phyloP scores from a whole-genome alignment of 176 grass and related monocot genomes.

The Elymus sibiricus region DNA sequence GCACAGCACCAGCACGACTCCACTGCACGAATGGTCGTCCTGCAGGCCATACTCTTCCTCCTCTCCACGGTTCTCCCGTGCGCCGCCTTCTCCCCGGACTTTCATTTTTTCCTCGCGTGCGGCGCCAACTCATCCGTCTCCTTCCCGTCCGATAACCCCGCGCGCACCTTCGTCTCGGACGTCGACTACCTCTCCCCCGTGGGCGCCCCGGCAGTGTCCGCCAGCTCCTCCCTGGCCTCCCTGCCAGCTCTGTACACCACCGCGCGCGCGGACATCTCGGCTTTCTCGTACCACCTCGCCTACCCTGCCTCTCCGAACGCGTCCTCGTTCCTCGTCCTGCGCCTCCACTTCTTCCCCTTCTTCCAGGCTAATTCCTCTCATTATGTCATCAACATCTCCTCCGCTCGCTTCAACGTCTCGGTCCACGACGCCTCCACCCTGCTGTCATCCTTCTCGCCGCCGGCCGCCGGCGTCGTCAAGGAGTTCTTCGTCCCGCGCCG shows the following conservation, averaged over 20 bases:
- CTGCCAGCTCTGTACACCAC: conserved; percentile 31
- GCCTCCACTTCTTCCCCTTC: conserved; percentile 79
- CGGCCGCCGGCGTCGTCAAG: conserved; percentile 30
- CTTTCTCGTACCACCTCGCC: conserved; percentile 34
- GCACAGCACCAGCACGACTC: not conserved
- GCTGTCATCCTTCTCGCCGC: conserved; percentile 35
- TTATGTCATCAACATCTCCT: not conserved
- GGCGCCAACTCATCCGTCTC: conserved; percentile 24
- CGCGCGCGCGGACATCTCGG: conserved; percentile 33
- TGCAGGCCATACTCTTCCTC: not conserved
- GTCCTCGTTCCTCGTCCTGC: conserved; percentile 42
- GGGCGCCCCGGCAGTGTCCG: not conserved
- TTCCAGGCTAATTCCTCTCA: not conserved
- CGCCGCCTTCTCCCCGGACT: not conserved
- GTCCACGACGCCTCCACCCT: conserved; percentile 30
- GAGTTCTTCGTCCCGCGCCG: conserved; percentile 59
- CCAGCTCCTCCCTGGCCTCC: not conserved
- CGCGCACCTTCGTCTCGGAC: conserved; percentile 37
- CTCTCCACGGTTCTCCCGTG: not conserved
- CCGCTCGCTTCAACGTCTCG: conserved; percentile 41
- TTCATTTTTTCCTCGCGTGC: conserved; percentile 34
- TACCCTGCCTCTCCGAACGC: not conserved
- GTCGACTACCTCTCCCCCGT: conserved; percentile 6
- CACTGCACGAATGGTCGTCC: not conserved
- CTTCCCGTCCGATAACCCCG: conserved; percentile 25